These are phyloP conservation scores for Elongisporangium undulatum DNA, from an alignment of 352 stramenopile species.

Conservation along the genomic window DNA sequence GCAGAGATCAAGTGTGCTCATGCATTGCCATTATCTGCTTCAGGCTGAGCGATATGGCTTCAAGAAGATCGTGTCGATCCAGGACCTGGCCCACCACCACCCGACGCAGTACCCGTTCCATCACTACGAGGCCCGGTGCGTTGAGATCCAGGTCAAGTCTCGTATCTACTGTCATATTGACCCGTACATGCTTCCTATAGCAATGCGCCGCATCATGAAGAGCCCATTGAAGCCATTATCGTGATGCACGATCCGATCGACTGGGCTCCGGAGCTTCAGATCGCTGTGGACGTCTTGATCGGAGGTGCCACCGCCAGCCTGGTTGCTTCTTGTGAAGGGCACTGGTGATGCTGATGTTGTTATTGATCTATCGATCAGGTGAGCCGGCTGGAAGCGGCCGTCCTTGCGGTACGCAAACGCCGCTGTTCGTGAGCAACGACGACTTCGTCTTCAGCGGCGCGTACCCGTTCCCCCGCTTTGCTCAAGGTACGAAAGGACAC, in stretches of 20 bases:
- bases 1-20: background rate
- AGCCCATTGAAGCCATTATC: slow-evolving; percentile 82
- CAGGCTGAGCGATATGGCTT: slow-evolving; percentile 76
- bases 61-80: slow-evolving; percentile 69
- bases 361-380: slow-evolving; percentile 14
- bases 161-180: slow-evolving; percentile 1
- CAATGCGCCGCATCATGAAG: slow-evolving; percentile 42
- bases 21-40: background rate
- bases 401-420: slow-evolving; percentile 52
- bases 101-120: slow-evolving; percentile 82
- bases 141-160: background rate
- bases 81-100: slow-evolving; percentile 64
- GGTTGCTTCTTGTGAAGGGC: background rate
- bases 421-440: slow-evolving; percentile 82
- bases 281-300: slow-evolving; percentile 87
- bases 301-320: slow-evolving; percentile 23
- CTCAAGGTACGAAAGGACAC: slow-evolving; percentile 36
- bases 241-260: slow-evolving; percentile 90
- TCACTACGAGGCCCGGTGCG: slow-evolving; percentile 59
- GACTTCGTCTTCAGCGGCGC: slow-evolving; percentile 86
- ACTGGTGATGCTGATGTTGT: background rate
- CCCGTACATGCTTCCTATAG: slow-evolving; percentile 15
- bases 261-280: slow-evolving; percentile 87
- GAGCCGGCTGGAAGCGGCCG: slow-evolving; percentile 60
- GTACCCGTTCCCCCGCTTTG: slow-evolving; percentile 82